Evolutionary conservation across 2,329 filamentous ascomycete genomes (phyloP).

Genomic region (Cordyceps farinosa): DNA sequence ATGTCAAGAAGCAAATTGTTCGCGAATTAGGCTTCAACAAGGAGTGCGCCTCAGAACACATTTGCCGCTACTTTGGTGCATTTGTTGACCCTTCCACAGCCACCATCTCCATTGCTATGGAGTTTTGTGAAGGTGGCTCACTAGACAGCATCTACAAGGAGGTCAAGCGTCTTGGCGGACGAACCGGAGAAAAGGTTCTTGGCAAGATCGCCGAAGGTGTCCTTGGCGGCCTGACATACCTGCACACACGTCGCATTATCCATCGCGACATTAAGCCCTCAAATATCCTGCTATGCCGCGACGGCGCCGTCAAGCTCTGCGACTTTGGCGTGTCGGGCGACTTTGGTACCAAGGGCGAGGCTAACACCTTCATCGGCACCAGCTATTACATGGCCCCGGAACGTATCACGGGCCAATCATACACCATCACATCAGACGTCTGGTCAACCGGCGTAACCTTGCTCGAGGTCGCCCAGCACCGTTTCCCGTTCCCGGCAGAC

Average conservation of each 20-base stretch:
- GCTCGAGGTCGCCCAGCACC: slow-evolving; percentile 97
- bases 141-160: slow-evolving; percentile 97
- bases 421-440: slow-evolving; percentile 97
- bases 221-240: slow-evolving; percentile 86
- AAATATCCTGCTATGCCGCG: slow-evolving; percentile 89
- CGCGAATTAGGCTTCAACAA: slow-evolving; percentile 98
- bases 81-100: slow-evolving; percentile 95
- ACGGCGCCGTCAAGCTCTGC: slow-evolving; percentile 93
- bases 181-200: slow-evolving; percentile 94
- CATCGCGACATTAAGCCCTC: slow-evolving; percentile 98
- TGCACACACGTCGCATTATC: slow-evolving; percentile 94
- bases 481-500: slow-evolving; percentile 96
- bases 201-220: slow-evolving; percentile 97
- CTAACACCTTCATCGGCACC: slow-evolving; percentile 97
- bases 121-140: slow-evolving; percentile 95
- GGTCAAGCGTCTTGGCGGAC: slow-evolving; percentile 89
- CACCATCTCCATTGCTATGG: slow-evolving; percentile 98
- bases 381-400: slow-evolving; percentile 99
- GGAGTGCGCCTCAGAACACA: slow-evolving; percentile 90
- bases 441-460: slow-evolving; percentile 97
- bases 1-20: slow-evolving; percentile 97
- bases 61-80: slow-evolving; percentile 95
- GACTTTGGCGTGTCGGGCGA: slow-evolving; percentile 98
- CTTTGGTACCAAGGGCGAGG: slow-evolving; percentile 97
- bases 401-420: slow-evolving; percentile 93